Evolutionary conservation across 805 yeast species (phyloP).

Genomic region (Metschnikowia picachoensis): DNA sequence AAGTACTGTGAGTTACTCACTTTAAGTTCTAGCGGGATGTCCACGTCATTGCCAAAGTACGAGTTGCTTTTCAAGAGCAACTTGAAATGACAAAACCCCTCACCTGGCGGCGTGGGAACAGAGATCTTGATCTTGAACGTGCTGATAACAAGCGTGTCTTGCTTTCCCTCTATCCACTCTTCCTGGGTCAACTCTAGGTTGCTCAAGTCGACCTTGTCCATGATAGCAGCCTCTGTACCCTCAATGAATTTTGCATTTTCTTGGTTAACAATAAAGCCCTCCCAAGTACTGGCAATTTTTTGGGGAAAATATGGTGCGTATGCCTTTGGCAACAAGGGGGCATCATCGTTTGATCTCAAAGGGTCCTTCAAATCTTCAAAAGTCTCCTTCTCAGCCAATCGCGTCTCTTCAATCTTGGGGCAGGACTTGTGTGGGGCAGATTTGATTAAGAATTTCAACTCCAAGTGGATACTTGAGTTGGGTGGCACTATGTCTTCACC

Average conservation of each 20-base stretch:
- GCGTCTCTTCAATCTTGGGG: slow-evolving; percentile 40
- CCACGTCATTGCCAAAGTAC: slow-evolving; percentile 80
- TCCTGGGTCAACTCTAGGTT: slow-evolving; percentile 54
- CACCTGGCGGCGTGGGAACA: slow-evolving; percentile 71
- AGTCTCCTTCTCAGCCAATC: slow-evolving; percentile 54
- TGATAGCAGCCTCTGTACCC: slow-evolving; percentile 46
- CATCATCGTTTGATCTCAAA: slow-evolving; percentile 55
- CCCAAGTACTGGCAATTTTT: slow-evolving; percentile 50
- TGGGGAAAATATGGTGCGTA: slow-evolving; percentile 77
- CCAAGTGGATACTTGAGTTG: slow-evolving; percentile 65
- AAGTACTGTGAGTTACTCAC: too few species aligned
- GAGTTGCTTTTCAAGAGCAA: slow-evolving; percentile 66
- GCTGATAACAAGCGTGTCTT: slow-evolving; percentile 46
- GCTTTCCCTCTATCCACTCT: slow-evolving; percentile 44
- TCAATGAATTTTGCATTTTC: slow-evolving; percentile 80
- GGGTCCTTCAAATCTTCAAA: slow-evolving; percentile 73
- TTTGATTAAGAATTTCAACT: slow-evolving; percentile 68
- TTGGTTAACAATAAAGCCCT: slow-evolving; percentile 64
- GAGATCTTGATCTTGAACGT: slow-evolving; percentile 73
- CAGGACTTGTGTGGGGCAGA: slow-evolving; percentile 66
- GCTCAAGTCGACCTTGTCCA: slow-evolving; percentile 49
- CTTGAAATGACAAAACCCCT: slow-evolving; percentile 66
- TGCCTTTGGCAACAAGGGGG: slow-evolving; percentile 65
- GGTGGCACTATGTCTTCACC: slow-evolving; percentile 75
- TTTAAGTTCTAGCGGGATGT: slow-evolving; percentile 64